Percentiles rank a stretch among this genome's conserved stretches.
phyloP scores from a whole-genome alignment of 1,284 basidiomycete species.

The Pascua guehoae region DNA sequence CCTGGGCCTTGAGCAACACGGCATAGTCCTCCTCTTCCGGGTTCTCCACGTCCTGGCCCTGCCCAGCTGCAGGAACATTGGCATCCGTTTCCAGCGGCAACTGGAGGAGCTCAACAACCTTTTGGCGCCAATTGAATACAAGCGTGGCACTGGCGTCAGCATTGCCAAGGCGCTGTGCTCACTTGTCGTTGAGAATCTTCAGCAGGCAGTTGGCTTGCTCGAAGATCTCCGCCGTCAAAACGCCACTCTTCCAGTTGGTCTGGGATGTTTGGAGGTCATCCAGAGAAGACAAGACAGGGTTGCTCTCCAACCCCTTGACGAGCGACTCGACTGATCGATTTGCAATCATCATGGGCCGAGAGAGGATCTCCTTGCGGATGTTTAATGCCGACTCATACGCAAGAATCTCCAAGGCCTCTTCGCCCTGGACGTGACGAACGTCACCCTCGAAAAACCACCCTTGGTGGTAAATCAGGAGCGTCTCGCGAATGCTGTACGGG shows the following conservation, averaged over 20 bases:
- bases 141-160: slow-evolving; percentile 40
- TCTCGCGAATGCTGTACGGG: slow-evolving; percentile 30
- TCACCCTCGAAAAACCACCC: slow-evolving; percentile 43
- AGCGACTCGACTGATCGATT: slow-evolving; percentile 24
- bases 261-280: slow-evolving; percentile 27
- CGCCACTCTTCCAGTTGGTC: slow-evolving; percentile 20
- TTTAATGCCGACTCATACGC: slow-evolving; percentile 27
- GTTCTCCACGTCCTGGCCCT: slow-evolving; percentile 30
- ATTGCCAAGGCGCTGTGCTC: neutral
- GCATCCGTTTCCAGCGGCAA: slow-evolving; percentile 33
- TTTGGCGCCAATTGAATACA: slow-evolving; percentile 39
- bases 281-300: slow-evolving; percentile 14
- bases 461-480: slow-evolving; percentile 35
- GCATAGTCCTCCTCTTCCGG: slow-evolving; percentile 47
- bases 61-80: slow-evolving; percentile 14
- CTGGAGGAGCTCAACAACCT: slow-evolving; percentile 35
- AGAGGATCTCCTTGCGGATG: slow-evolving; percentile 39
- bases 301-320: neutral
- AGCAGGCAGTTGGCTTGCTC: slow-evolving; percentile 31
- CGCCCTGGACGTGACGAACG: slow-evolving; percentile 31
- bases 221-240: slow-evolving; percentile 24
- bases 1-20: slow-evolving; percentile 41
- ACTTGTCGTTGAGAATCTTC: slow-evolving; percentile 45
- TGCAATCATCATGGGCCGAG: slow-evolving; percentile 27
- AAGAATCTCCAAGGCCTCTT: slow-evolving; percentile 25